Percentiles rank a stretch among this genome's conserved stretches.
Conservation (phyloP, 2,329 filamentous ascomycete species). For the Karstenula rhodostoma region DNA sequence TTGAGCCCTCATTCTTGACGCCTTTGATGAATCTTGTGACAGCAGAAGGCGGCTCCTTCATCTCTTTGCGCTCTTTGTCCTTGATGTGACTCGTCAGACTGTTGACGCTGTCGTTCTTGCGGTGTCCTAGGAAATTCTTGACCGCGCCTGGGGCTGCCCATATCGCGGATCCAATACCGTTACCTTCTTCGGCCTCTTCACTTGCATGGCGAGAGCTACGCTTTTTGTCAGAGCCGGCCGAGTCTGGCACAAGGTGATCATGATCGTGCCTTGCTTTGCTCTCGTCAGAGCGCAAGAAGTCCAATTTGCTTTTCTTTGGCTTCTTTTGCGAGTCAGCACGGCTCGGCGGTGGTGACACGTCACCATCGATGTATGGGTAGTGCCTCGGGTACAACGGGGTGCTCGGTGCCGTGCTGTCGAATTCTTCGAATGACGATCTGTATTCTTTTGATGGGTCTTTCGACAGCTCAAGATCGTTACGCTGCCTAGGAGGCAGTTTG, state of each 20-base stretch:
- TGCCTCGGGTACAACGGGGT: slow-evolving; percentile 45
- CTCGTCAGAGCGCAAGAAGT: slow-evolving; percentile 51
- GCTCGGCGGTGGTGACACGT: slow-evolving; percentile 49
- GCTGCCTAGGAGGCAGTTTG: slow-evolving; percentile 32
- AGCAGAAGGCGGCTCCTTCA: slow-evolving; percentile 58
- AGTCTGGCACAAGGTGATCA: slow-evolving; percentile 27
- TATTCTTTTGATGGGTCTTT: slow-evolving; percentile 39
- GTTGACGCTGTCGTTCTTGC: slow-evolving; percentile 49
- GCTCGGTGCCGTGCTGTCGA: slow-evolving; percentile 49
- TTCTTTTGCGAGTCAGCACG: slow-evolving; percentile 44
- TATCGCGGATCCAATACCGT: slow-evolving; percentile 40
- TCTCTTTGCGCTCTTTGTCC: slow-evolving; percentile 50
- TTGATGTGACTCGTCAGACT: slow-evolving; percentile 43
- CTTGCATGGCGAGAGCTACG: slow-evolving; percentile 38
- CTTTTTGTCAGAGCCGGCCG: slow-evolving; percentile 34
- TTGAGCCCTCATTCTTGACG: slow-evolving; percentile 70
- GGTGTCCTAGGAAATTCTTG: slow-evolving; percentile 43
- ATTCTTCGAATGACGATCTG: slow-evolving; percentile 49
- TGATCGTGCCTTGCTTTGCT: slow-evolving; percentile 42
- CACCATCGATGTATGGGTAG: slow-evolving; percentile 43
- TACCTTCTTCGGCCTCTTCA: slow-evolving; percentile 42
- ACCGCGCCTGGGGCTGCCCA: slow-evolving; percentile 43
- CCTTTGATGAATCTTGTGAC: slow-evolving; percentile 81
- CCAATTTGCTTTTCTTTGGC: slow-evolving; percentile 48
- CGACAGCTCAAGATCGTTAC: slow-evolving; percentile 26